A percentile compares a stretch with the other conserved stretches of the same genome.
Conservation (phyloP, 2,329 filamentous ascomycete species). For the Talaromyces sp. region DNA sequence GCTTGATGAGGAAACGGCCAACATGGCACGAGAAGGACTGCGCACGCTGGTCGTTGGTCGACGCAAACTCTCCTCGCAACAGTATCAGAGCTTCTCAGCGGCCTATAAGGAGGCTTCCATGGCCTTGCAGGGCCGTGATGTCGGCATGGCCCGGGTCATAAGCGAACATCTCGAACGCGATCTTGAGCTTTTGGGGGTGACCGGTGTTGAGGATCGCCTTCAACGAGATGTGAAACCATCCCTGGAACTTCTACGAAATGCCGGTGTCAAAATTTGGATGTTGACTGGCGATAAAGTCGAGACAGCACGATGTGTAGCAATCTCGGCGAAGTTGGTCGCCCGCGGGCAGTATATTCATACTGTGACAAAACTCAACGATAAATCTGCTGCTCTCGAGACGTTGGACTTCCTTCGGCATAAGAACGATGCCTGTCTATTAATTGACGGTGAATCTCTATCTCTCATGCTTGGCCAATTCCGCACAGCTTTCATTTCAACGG, state of each 20-base stretch:
- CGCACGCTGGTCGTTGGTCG: conserved; percentile 93
- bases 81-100: conserved; percentile 74
- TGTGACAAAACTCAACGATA: conserved; percentile 75
- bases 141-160: conserved; percentile 73
- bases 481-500: conserved; percentile 78
- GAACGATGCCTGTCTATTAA: conserved; percentile 78
- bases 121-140: conserved; percentile 72
- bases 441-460: conserved; percentile 86
- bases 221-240: conserved; percentile 95
- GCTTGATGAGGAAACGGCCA: conserved; percentile 98
- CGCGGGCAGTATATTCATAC: conserved; percentile 95
- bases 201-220: conserved; percentile 94
- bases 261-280: conserved; percentile 99
- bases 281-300: conserved; percentile 98
- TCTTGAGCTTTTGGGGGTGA: conserved; percentile 91
- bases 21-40: conserved; percentile 96
- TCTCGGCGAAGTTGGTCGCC: conserved; percentile 89
- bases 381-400: conserved; percentile 79
- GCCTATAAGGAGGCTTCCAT: conserved; percentile 76
- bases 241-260: conserved; percentile 88
- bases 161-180: conserved; percentile 78
- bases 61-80: conserved; percentile 70
- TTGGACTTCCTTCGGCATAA: conserved; percentile 86
- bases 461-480: conserved; percentile 80
- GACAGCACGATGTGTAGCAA: conserved; percentile 91